A percentile compares a stretch with the other conserved stretches of the same genome.
Evolutionary conservation across 352 stramenopile genomes (phyloP).

Genomic region (Phytophthora melonis): DNA sequence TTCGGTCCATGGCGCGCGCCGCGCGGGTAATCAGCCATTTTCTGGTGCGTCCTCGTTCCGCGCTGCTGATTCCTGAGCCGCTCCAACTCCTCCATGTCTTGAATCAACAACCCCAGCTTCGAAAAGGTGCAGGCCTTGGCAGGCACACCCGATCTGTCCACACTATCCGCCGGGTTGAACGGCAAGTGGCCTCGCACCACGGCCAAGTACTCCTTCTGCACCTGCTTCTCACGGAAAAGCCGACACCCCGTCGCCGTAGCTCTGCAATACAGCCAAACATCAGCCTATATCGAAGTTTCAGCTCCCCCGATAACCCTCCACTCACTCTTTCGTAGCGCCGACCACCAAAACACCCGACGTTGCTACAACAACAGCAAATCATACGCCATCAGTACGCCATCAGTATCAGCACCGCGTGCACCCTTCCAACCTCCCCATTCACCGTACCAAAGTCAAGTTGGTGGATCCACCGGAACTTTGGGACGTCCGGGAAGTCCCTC

Average conservation of each 20-base stretch:
- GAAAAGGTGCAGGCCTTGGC: slow-evolving; percentile 66
- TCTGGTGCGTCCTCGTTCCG: slow-evolving; percentile 59
- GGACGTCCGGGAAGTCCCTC: slow-evolving; percentile 75
- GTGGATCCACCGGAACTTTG: slow-evolving; percentile 91
- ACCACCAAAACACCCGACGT: slow-evolving; percentile 90
- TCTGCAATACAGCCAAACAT: slow-evolving; percentile 49
- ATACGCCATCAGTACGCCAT: slow-evolving; percentile 11
- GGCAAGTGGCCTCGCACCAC: slow-evolving; percentile 79
- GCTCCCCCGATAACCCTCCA: not conserved
- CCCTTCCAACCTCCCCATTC: not conserved
- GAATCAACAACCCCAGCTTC: slow-evolving; percentile 70
- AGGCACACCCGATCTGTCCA: slow-evolving; percentile 9
- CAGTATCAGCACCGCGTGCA: slow-evolving; percentile 1
- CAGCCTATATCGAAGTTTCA: slow-evolving; percentile 5
- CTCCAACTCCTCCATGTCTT: slow-evolving; percentile 79
- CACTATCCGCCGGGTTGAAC: slow-evolving; percentile 55
- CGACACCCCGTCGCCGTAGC: slow-evolving; percentile 69
- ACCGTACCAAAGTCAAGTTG: slow-evolving; percentile 88
- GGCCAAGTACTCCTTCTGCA: slow-evolving; percentile 89
- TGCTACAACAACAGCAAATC: slow-evolving; percentile 38
- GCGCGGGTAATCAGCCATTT: slow-evolving; percentile 58
- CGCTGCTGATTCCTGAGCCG: slow-evolving; percentile 60
- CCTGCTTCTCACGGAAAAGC: slow-evolving; percentile 82
- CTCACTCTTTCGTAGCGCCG: slow-evolving; percentile 74
- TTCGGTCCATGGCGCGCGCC: slow-evolving; percentile 68